Base-by-base conservation (phyloP, 495 filamentous ascomycete species). In the Halenospora varia region DNA sequence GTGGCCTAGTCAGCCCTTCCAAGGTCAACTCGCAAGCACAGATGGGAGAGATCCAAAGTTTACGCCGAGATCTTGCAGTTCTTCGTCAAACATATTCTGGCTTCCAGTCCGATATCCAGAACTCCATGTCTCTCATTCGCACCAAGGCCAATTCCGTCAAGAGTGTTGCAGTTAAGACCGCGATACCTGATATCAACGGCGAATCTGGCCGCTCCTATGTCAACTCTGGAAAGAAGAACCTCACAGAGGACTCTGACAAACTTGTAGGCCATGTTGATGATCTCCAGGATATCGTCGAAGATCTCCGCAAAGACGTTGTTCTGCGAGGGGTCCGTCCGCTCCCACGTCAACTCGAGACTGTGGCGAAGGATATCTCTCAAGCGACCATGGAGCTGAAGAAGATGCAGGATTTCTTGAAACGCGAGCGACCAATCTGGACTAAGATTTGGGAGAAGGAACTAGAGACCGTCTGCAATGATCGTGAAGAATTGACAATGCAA, bases 371-470 rank as follows among this genome's bases (percentile, higher is more conserved):
- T 62, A 89, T 97, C 56, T 84, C 87, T 56, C 68, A 75, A 55
- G 86, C 90, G 11, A 89, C 86, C 50, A 81, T 88, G 59, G 91
- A 97, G 64, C 85, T 99, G 42, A 96, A 91, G 83, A 92, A 90
- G 75, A 89, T 97, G 85, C 85, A 94, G 62, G 92, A 96, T 40
- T 96, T 88, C 76, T 80, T 97, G 68, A 87, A 86, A 62, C 79
- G 79, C 22, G 94, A 99, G 80, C 96, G 95, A 71, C 94, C 94
- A 0, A 74, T 96, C 46, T 99, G 94, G 90, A 95, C 88, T 22
- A 96, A 96, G 79, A 94, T 97, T 57, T 97, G 95, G 94, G 92
- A 97, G 80, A 88, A 90, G 71, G 92, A 97, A 65, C 76, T 99
- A 47, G 86, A 96, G 70, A 80, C 90, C 48, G 94, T 99, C 13